Evolutionary conservation across 2,329 filamentous ascomycete species (phyloP).

Genomic region (Cyphellophora attinorum): DNA sequence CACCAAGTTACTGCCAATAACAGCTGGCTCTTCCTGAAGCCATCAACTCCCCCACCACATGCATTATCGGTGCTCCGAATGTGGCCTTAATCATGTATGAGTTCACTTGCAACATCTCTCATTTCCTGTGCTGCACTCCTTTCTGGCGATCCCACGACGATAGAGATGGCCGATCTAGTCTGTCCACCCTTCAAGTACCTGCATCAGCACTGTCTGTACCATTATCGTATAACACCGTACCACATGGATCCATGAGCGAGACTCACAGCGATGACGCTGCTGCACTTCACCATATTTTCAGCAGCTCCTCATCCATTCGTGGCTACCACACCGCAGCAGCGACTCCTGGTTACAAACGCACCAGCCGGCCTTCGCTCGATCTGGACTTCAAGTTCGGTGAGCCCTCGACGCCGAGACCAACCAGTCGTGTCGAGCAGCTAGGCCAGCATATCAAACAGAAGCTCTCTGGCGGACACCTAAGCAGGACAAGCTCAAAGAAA

Average conservation of each 20-base stretch:
- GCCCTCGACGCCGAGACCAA: constrained; percentile 3
- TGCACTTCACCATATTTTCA: constrained; percentile 12
- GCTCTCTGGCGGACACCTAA: constrained; percentile 14
- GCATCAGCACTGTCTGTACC: constrained; percentile 10
- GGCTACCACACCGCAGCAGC: constrained; percentile 13
- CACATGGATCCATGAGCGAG: constrained; percentile 7
- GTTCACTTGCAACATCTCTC: constrained; percentile 1
- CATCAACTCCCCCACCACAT: too few relatives aligned
- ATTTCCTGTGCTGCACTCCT: constrained; percentile 3
- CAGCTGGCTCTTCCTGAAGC: too few relatives aligned
- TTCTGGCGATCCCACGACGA: not conserved
- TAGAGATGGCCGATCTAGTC: not conserved
- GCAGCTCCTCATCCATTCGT: constrained; percentile 13
- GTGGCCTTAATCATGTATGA: constrained; percentile 1
- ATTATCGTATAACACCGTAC: constrained; percentile 8
- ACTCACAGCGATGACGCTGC: constrained; percentile 7
- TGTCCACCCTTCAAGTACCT: constrained; percentile 3
- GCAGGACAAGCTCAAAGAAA: constrained; percentile 12
- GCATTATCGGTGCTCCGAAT: too few relatives aligned
- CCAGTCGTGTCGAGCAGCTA: constrained; percentile 11
- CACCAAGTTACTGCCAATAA: too few relatives aligned
- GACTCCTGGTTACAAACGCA: constrained; percentile 2
- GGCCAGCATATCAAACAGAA: constrained; percentile 17
- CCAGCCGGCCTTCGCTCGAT: constrained; percentile 10
- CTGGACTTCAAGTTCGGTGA: constrained; percentile 8